Percentiles rank a stretch among this genome's conserved stretches.
Evolutionary conservation across 192 early-diverging fungal species (phyloP).

Genomic region (Funneliformis mosseae): DNA sequence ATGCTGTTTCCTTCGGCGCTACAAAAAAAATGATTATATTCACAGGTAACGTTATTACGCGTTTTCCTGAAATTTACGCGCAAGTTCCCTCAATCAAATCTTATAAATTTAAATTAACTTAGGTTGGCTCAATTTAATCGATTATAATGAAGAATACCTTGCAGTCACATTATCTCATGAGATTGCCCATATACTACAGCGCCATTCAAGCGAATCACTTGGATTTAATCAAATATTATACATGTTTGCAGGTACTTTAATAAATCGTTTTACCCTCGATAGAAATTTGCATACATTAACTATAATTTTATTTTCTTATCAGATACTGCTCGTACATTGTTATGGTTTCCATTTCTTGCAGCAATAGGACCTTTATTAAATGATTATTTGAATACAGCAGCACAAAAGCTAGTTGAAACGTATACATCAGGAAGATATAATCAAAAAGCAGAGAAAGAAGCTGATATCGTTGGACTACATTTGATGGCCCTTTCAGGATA

Average conservation of each 20-base stretch:
- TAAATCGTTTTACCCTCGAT: background rate
- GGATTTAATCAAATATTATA: conserved; percentile 53
- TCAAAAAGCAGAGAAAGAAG: conserved; percentile 49
- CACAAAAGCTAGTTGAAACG: conserved; percentile 36
- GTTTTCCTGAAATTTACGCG: no score
- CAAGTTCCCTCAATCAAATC: background rate
- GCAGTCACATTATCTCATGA: conserved; percentile 59
- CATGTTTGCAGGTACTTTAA: conserved; percentile 48
- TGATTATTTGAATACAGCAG: conserved; percentile 35
- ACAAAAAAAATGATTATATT: conserved; percentile 40
- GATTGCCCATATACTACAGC: conserved; percentile 57
- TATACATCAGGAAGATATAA: conserved; percentile 40
- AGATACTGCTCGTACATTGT: conserved; percentile 39
- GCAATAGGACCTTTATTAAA: conserved; percentile 43
- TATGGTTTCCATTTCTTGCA: conserved; percentile 38
- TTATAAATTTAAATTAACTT: background rate
- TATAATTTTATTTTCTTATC: background rate
- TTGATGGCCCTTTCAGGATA: conserved; percentile 62
- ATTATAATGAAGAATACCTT: conserved; percentile 48
- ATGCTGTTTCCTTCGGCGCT: conserved; percentile 43
- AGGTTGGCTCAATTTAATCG: conserved; percentile 14
- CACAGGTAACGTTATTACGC: conserved; percentile 26
- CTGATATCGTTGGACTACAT: conserved; percentile 52
- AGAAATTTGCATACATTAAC: background rate
- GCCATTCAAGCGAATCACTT: conserved; percentile 58